Conservation (phyloP, 495 filamentous ascomycete species). For the Talaromyces borbonicus region DNA sequence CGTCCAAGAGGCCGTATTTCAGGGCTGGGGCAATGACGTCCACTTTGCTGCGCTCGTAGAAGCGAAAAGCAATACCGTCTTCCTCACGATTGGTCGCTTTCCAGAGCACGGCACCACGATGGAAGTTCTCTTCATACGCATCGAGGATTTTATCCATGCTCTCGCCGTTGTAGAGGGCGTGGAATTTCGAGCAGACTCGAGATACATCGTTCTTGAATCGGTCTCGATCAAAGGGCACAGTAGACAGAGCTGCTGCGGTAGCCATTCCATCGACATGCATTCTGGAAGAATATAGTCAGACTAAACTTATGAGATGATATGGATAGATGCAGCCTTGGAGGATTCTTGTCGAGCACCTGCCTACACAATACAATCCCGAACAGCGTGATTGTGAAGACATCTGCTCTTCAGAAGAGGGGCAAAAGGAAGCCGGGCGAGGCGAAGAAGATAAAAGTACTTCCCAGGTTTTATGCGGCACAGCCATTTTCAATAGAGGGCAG, state of each 20-base stretch:
- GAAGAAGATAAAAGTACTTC: too few relatives aligned
- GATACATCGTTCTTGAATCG: slow-evolving; percentile 4
- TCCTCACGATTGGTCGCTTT: slow-evolving; percentile 8
- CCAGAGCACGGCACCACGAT: slow-evolving; percentile 10
- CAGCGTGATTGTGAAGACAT: too few relatives aligned
- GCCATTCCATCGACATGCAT: not conserved
- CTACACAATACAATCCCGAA: too few relatives aligned
- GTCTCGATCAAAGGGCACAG: not conserved
- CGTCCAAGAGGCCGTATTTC: not conserved
- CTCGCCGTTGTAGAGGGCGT: not conserved
- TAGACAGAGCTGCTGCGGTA: not conserved
- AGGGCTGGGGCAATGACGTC: slow-evolving; percentile 4
- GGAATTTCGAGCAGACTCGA: not conserved
- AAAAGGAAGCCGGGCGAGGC: too few relatives aligned
- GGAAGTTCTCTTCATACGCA: slow-evolving; percentile 9
- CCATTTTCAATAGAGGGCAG: too few relatives aligned
- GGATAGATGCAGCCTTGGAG: too few relatives aligned
- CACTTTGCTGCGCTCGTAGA: slow-evolving; percentile 9
- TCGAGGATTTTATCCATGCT: not conserved
- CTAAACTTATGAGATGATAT: too few relatives aligned
- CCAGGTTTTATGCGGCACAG: too few relatives aligned
- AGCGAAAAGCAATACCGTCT: slow-evolving; percentile 12
- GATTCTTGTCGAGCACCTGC: too few relatives aligned
- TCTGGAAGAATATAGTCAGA: too few relatives aligned
- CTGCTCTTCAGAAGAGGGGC: too few relatives aligned